Evolutionary conservation across 257 asterid genomes (phyloP).

Genomic region (Marsdenia floribunda): DNA sequence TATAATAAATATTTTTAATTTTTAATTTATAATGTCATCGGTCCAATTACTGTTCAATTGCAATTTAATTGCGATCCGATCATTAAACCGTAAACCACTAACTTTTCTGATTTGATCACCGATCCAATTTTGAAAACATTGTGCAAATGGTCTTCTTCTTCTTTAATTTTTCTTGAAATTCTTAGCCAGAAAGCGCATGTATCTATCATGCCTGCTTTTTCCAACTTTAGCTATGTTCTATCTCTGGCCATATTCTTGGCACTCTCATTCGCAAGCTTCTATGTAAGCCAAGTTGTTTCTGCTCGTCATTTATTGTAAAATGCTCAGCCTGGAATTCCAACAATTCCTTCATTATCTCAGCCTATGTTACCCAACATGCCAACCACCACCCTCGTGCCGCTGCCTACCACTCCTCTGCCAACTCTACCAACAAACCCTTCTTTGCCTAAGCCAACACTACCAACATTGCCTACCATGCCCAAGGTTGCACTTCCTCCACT

Average conservation of each 20-base stretch:
- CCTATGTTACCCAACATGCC: neutral
- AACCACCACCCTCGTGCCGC: neutral
- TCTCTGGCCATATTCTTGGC: neutral
- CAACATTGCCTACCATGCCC: conserved; percentile 21
- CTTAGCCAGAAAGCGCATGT: too few relatives aligned
- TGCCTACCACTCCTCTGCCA: too few relatives aligned
- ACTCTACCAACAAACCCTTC: neutral
- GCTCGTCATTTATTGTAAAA: conserved; percentile 14
- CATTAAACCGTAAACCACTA: too few relatives aligned
- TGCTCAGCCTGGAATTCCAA: neutral
- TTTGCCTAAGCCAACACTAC: conserved; percentile 13
- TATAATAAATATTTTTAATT: too few relatives aligned
- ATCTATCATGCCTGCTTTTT: neutral
- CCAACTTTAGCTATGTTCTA: neutral
- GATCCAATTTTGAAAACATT: too few relatives aligned
- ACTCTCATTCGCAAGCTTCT: conserved; percentile 5
- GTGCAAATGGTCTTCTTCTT: too few relatives aligned
- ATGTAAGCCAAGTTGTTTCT: conserved; percentile 2
- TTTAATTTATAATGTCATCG: too few relatives aligned
- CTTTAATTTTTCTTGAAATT: neutral
- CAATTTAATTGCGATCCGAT: too few relatives aligned
- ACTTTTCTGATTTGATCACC: too few relatives aligned
- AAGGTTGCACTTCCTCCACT: conserved; percentile 21
- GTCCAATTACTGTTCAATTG: too few relatives aligned
- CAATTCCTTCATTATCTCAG: conserved; percentile 4